Base-by-base conservation (phyloP, 192 early-diverging fungal genomes). In the Irineochytrium annulatum region DNA sequence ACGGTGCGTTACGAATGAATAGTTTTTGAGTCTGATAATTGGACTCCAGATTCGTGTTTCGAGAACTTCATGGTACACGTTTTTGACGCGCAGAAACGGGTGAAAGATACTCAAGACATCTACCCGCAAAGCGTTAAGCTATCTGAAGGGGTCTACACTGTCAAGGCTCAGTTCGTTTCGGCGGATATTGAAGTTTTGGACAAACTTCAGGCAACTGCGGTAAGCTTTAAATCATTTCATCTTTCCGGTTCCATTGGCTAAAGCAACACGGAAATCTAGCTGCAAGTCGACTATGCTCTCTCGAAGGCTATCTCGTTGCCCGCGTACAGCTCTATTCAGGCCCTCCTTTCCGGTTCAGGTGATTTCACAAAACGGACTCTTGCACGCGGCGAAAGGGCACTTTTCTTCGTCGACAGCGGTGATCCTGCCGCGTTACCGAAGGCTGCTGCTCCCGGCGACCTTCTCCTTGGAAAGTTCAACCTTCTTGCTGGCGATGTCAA, bases 51-150 rank as follows among this genome's bases (percentile, higher is more conserved):
- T 71, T 54, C 87, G 31, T 29, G 29, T 43, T 30, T 58, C 44
- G 67, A 72, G 52, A 69, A 52, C 51, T 49, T 58, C 45, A 45
- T 28, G 34, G 35, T 34, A 22, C 33, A 29, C 56, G 78, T 98
- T 2, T 93, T 83, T 64, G 92, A 98, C 66, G 75, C 72, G 13
- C 86, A 91, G 77, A 88, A 92, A 77, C 80, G 84, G 53, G 69
- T 87, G 16, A 28, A 62, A 32, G 46, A 55, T 26, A 22, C 54
- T 27, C 63, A 87, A 44, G 89, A 89, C 73, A 78, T 88, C 26
- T 94, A 91, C 67, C 63, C 87, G 26, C 86, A 84, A 52, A 62
- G 59, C 0, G 58, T 90, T 20, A 86, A 87, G 34, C 63, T 98
- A 6, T 62, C 71, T 24, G 77, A 80, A 59, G 96, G 96, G 29